These are phyloP conservation scores for Corylus avellana DNA, from an alignment of 306 rosid species.

Conservation along the genomic window DNA sequence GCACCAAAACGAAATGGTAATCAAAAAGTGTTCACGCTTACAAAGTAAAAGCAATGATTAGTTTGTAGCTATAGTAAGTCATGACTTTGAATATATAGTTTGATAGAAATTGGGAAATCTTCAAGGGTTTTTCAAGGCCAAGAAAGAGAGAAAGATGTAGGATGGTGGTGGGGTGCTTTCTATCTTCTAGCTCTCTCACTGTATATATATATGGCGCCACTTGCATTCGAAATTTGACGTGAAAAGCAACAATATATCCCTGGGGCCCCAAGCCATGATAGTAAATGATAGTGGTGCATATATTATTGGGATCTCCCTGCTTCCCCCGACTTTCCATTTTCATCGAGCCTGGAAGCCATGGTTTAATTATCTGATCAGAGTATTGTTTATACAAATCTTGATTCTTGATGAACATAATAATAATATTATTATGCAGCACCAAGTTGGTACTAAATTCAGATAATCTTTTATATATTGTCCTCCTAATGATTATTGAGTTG, in stretches of 20 bases:
- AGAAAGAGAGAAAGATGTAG: not conserved
- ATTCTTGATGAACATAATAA: too few species aligned
- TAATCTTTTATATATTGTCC: constrained; percentile 26
- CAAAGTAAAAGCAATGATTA: too few species aligned
- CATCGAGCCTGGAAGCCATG: constrained; percentile 14
- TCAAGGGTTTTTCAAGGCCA: not conserved
- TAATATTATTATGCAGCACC: constrained; percentile 11
- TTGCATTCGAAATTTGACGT: constrained; percentile 25
- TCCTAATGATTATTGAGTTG: constrained; percentile 30
- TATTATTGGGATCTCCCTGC: too few species aligned
- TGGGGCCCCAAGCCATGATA: too few species aligned
- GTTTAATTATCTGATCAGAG: not conserved
- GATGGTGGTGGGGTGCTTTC: constrained; percentile 11
- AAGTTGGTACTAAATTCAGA: constrained; percentile 34
- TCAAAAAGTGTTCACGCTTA: not conserved
- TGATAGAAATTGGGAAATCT: constrained; percentile 17
- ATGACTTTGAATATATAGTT: constrained; percentile 18
- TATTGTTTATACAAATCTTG: too few species aligned
- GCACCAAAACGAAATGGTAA: not conserved
- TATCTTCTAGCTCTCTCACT: constrained; percentile 3
- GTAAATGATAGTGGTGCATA: too few species aligned
- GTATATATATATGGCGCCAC: constrained; percentile 22
- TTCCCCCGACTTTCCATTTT: not conserved
- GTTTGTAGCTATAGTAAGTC: too few species aligned
- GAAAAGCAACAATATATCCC: not conserved